Evolutionary conservation across 2,329 filamentous ascomycete species (phyloP).

Genomic region (Penicillium sp.): DNA sequence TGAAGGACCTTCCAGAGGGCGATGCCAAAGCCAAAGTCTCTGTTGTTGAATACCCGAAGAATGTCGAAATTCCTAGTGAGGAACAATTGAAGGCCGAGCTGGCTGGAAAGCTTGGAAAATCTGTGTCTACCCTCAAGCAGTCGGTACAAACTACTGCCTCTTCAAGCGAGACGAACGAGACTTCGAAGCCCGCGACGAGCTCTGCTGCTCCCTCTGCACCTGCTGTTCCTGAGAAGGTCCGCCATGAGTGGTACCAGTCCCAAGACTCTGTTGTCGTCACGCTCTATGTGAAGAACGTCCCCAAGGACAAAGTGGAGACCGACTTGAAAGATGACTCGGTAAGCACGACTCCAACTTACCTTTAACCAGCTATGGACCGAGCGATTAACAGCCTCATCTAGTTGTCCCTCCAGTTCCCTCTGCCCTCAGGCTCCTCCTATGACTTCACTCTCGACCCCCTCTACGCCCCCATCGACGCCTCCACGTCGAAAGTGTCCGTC

Average conservation of each 20-base stretch:
- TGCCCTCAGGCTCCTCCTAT: conserved; percentile 53
- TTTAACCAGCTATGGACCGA: neutral
- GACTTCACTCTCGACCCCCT: conserved; percentile 65
- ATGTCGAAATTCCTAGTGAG: conserved; percentile 45
- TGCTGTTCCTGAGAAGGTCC: conserved; percentile 55
- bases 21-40: conserved; percentile 48
- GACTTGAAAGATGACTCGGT: conserved; percentile 52
- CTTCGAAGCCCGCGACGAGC: neutral
- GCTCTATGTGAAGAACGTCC: conserved; percentile 64
- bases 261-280: conserved; percentile 60
- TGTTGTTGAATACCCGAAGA: conserved; percentile 54
- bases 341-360: conserved; percentile 13
- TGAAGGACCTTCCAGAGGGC: conserved; percentile 49
- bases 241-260: conserved; percentile 69
- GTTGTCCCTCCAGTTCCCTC: conserved; percentile 59
- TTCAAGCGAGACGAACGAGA: neutral
- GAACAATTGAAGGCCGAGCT: conserved; percentile 36
- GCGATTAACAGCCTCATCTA: conserved; percentile 23
- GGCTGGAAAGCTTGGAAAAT: conserved; percentile 30
- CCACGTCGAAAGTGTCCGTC: conserved; percentile 61
- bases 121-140: neutral
- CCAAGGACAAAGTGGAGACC: conserved; percentile 54
- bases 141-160: neutral
- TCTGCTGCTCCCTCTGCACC: conserved; percentile 6
- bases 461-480: conserved; percentile 62